phyloP scores from a whole-genome alignment of 2,329 filamentous ascomycete species.

The Arthrobotrys sinensis region DNA sequence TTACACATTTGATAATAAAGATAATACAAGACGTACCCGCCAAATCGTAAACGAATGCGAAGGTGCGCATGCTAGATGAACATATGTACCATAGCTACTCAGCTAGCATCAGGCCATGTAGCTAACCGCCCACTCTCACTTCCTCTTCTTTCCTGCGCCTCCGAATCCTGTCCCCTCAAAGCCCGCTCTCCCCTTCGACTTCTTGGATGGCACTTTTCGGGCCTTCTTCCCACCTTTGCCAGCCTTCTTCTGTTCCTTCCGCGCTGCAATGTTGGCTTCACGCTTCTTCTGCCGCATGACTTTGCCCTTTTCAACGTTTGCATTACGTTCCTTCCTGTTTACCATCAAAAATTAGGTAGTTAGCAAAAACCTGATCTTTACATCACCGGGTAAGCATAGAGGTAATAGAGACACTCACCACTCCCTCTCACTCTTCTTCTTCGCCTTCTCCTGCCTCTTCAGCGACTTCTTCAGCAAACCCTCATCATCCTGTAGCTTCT shows the following conservation, averaged over 20 bases:
- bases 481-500: constrained; percentile 89
- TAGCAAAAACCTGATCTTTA: constrained; percentile 28
- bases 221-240: constrained; percentile 71
- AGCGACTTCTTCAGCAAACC: constrained; percentile 91
- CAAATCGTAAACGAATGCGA: constrained; percentile 32
- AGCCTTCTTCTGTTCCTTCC: constrained; percentile 80
- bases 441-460: constrained; percentile 90
- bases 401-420: constrained; percentile 71
- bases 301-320: constrained; percentile 81
- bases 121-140: constrained; percentile 48
- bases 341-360: constrained; percentile 21
- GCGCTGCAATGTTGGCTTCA: constrained; percentile 82
- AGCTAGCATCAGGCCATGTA: neutral
- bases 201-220: constrained; percentile 70
- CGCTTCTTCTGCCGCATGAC: constrained; percentile 86
- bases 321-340: constrained; percentile 74
- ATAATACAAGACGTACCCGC: constrained; percentile 7
- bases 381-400: neutral
- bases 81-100: constrained; percentile 3
- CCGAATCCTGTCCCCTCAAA: constrained; percentile 77
- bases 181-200: constrained; percentile 71
- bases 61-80: neutral
- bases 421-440: constrained; percentile 91
- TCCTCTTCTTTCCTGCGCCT: constrained; percentile 72
- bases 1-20: constrained; percentile 34